Percentiles rank a stretch among this genome's conserved stretches.
These are phyloP conservation scores for Massarina eburnea DNA, from an alignment of 2,329 filamentous ascomycete species.

Conservation along the genomic window DNA sequence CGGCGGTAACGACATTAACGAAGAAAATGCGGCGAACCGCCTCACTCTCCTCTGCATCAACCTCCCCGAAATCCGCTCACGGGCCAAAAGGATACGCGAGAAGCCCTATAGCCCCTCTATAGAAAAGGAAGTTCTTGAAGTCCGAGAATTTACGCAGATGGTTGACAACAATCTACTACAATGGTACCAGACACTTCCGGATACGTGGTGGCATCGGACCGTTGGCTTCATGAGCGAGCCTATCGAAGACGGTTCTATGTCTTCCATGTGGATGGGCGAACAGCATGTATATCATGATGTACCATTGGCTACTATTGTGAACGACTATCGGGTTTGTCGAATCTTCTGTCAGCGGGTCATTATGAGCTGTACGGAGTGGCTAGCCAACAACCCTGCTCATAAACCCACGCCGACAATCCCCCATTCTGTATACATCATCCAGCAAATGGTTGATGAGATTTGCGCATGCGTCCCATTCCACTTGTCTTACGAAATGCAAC, in stretches of 20 bases:
- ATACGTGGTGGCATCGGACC: conserved; percentile 37
- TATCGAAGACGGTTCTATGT: conserved; percentile 30
- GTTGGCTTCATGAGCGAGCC: conserved; percentile 31
- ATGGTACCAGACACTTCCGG: conserved; percentile 41
- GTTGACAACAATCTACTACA: conserved; percentile 41
- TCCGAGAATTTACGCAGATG: conserved; percentile 39
- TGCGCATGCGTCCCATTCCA: conserved; percentile 44
- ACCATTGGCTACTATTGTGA: conserved; percentile 42
- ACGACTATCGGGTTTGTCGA: conserved; percentile 45
- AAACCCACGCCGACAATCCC: conserved; percentile 14
- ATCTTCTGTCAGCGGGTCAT: conserved; percentile 45
- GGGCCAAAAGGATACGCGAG: conserved; percentile 34
- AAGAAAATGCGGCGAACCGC: conserved; percentile 44
- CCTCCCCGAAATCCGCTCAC: conserved; percentile 40
- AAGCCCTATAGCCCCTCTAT: conserved; percentile 20
- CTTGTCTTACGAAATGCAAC: conserved; percentile 41
- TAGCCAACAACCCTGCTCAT: conserved; percentile 14
- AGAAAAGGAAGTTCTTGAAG: conserved; percentile 31
- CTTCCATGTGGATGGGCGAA: conserved; percentile 41
- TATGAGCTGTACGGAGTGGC: conserved; percentile 37
- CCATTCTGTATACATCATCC: conserved; percentile 31
- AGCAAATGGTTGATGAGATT: conserved; percentile 44
- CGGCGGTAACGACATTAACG: conserved; percentile 29
- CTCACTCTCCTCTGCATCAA: conserved; percentile 44
- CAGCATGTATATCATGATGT: conserved; percentile 45